Evolutionary conservation across 352 stramenopile genomes (phyloP), one percentile per base, ranked within the genome.

Genomic region (Phytophthora cryptogea): DNA sequence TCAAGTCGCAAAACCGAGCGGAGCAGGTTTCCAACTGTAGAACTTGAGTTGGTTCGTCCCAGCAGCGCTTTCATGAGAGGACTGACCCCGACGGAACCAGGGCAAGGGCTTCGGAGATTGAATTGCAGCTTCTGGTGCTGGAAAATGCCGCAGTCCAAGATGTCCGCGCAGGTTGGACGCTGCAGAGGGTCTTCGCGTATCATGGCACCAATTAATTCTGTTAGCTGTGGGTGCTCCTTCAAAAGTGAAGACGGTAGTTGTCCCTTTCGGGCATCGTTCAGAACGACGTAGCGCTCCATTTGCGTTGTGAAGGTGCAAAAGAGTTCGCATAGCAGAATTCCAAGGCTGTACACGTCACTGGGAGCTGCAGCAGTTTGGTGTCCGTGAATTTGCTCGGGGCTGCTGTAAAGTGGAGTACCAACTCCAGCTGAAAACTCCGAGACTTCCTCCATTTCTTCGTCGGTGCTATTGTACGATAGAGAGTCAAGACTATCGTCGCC

Each of bases 291-390:
- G 39, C 83, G 76, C 56, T 94, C 85, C 85, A 94, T 94, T 47
- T 92, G 83, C 1, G 85, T 92, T 30, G 74, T 70, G 49, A 94
- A 94, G 2, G 65, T 51, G 44, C 79, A 88, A 45, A 92, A 92
- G 16, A 94, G 57, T 42, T 94, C 85, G 32, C 79, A 90, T 16
- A 94, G 45, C 36, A 94, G 33, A 36, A 92, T 65, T 0, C 85
- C 85, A 26, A 94, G 74, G 58, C 81, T 92, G 63, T 77, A 94
- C 20, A 94, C 58, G 32, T 94, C 85, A 16, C 79, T 86, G 10
- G 80, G 70, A 14, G 79, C 66, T 6, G 76, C 78, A 28, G 64
- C 83, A 0, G 62, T 68, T n/a, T 67, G 56, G 1, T 65, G 48
- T 4, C 83, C 85, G 6, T 50, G 54, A 2, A 68, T 78, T 51